Evolutionary conservation across 208 protist species (phyloP).

Genomic region (Vickermania ingenoplastis): DNA sequence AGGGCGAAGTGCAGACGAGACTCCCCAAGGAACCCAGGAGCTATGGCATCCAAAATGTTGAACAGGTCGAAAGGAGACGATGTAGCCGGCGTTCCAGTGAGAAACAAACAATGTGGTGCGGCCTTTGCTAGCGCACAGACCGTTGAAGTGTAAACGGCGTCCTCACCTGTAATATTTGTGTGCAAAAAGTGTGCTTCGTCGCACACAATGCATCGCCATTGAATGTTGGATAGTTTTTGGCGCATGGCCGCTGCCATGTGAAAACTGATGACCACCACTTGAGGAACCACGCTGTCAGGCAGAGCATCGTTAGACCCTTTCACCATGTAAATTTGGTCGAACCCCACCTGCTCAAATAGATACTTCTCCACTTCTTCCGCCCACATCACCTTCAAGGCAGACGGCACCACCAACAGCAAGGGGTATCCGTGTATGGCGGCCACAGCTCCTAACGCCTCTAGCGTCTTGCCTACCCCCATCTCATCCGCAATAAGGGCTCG

Average conservation of each 20-base stretch:
- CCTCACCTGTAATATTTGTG: slow-evolving; percentile 40
- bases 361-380: slow-evolving; percentile 72
- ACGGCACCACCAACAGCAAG: slow-evolving; percentile 64
- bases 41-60: slow-evolving; percentile 62
- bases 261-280: slow-evolving; percentile 71
- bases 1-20: slow-evolving; percentile 61
- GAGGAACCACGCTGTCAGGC: slow-evolving; percentile 17
- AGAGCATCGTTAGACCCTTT: slow-evolving; percentile 51
- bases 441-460: slow-evolving; percentile 55
- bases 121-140: slow-evolving; percentile 26
- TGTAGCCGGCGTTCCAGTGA: slow-evolving; percentile 60
- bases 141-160: slow-evolving; percentile 59
- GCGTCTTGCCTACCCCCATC: slow-evolving; percentile 82
- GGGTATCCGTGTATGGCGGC: slow-evolving; percentile 51
- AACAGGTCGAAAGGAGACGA: slow-evolving; percentile 66
- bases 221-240: slow-evolving; percentile 16
- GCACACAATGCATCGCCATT: slow-evolving; percentile 48
- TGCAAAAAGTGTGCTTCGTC: slow-evolving; percentile 82
- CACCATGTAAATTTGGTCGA: slow-evolving; percentile 70
- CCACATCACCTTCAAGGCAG: slow-evolving; percentile 72
- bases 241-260: slow-evolving; percentile 65
- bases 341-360: slow-evolving; percentile 37
- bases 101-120: slow-evolving; percentile 45
- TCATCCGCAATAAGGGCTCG: slow-evolving; percentile 66
- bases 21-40: slow-evolving; percentile 36